Evolutionary conservation across 305 asterid species (phyloP), one percentile per base, ranked within the genome.

Genomic region (Fraxinus greggii): DNA sequence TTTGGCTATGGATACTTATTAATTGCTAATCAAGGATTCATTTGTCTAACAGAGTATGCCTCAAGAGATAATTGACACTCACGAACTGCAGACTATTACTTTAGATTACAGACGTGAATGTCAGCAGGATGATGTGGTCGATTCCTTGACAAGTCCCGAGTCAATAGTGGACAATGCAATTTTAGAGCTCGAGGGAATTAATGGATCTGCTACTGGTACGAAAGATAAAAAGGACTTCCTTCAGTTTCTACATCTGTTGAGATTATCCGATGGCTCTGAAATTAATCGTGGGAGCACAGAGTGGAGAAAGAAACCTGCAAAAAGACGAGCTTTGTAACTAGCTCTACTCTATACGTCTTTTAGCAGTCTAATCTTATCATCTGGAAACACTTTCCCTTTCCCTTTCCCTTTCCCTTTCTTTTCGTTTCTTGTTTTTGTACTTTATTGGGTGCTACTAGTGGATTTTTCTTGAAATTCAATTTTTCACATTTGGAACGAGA

Each of bases 61-160:
- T 81, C 93, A 91, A 88, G 97, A 95, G 83, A 93, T 89, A 78
- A 92, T 95, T 36, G 87, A 96, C 81, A 88, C 87, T 33, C 92
- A 96, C 56, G 98, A 94, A 88, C 94, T 94, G 81, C 91, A 91
- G 90, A 88, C 93, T 0, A 93, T 95, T 70, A 96, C 99, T 5
- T 78, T 96, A 85, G 98, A 96, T 82, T 96, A 93, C 88, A 92
- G 97, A 84, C 99, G 98, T 15, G 98, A 96, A 83, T 96, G 99
- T 85, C 97, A 91, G 88, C 98, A 89, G 0, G 92, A 91, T 81
- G 99, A 94, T 70, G 83, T 90, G 15, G 99, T 96, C 6, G 97
- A 96, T 86, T 96, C 99, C 45, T 97, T 96, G 80, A 90, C 99
- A 10, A 90, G 91, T 38, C 89, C 91, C 7, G 97, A 94, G 77